A percentile compares a stretch with the other conserved stretches of the same genome.
phyloP scores from a whole-genome alignment of 1,139 yeast genomes.

The Pichia sp. region DNA sequence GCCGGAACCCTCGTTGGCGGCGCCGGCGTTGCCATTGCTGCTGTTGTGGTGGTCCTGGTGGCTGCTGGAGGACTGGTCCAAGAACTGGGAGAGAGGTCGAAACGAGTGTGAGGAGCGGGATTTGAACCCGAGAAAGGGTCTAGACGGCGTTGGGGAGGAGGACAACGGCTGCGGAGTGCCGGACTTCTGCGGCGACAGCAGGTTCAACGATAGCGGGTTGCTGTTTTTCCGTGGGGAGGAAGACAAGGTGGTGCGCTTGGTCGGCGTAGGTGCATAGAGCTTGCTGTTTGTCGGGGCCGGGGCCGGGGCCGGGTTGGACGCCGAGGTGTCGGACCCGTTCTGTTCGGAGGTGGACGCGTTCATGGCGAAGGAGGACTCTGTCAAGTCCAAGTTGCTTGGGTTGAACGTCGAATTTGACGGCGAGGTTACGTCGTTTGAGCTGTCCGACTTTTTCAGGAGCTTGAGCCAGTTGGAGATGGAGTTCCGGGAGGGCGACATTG shows the following conservation, averaged over 20 bases:
- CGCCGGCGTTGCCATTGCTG: background rate
- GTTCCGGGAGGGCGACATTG: slow-evolving; percentile 14
- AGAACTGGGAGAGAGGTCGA: slow-evolving; percentile 26
- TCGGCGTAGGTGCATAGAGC: background rate
- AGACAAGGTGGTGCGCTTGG: background rate
- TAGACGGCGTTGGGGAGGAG: slow-evolving; percentile 24
- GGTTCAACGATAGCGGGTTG: slow-evolving; percentile 7
- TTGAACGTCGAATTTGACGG: background rate
- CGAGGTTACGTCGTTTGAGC: background rate
- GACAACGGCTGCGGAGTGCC: slow-evolving; percentile 11
- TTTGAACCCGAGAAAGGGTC: slow-evolving; percentile 31
- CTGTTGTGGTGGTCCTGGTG: background rate
- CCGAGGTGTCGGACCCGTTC: too few relatives aligned
- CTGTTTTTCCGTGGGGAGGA: slow-evolving; percentile 12
- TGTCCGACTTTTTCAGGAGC: slow-evolving; percentile 8
- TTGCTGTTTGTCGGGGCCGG: slow-evolving; percentile 8
- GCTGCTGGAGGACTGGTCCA: slow-evolving; percentile 18
- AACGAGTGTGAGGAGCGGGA: slow-evolving; percentile 31
- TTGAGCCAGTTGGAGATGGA: slow-evolving; percentile 15
- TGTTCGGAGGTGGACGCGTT: background rate
- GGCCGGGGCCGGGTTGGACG: background rate
- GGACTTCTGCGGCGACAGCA: slow-evolving; percentile 9
- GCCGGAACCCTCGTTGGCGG: background rate
- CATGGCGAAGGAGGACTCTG: background rate
- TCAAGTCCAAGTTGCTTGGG: slow-evolving; percentile 2